These are phyloP conservation scores for Rosa multiflora DNA, from an alignment of 306 rosid genomes.

Conservation along the genomic window DNA sequence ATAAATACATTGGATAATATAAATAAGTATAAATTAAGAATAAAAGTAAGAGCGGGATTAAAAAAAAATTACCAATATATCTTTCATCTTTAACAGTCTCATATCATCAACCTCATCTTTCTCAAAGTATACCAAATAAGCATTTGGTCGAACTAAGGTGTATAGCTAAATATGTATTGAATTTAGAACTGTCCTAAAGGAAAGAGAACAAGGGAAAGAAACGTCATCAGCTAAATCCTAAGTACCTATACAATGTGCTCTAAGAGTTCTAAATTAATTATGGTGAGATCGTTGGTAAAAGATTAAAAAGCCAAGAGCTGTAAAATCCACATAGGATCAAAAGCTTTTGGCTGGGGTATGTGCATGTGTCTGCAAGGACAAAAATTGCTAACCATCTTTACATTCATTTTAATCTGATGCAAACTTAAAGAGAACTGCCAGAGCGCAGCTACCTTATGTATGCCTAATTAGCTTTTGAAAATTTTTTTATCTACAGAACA, in stretches of 20 bases:
- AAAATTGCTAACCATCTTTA: not conserved
- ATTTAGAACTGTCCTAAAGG: not conserved
- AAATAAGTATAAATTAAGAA: too few species aligned
- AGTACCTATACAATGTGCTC: not conserved
- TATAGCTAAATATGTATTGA: too few species aligned
- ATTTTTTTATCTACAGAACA: not conserved
- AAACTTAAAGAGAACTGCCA: not conserved
- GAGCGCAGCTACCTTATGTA: not conserved
- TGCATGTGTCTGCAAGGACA: not conserved
- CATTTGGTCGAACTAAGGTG: too few species aligned
- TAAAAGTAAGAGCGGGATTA: too few species aligned
- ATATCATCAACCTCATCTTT: too few species aligned
- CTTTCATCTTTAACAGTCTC: too few species aligned
- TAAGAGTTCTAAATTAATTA: not conserved
- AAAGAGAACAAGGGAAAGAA: not conserved
- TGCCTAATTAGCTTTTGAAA: not conserved
- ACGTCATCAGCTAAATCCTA: not conserved
- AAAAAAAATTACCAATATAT: too few species aligned
- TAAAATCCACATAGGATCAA: not conserved
- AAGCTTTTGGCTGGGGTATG: not conserved
- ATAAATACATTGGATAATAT: too few species aligned
- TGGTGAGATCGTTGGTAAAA: not conserved
- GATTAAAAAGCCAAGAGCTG: not conserved
- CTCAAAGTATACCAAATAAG: too few species aligned
- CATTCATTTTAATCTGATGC: not conserved